Evolutionary conservation across 1,284 basidiomycete species (phyloP), one percentile per base, ranked within the genome.

Genomic region (Hemileia vastatrix): DNA sequence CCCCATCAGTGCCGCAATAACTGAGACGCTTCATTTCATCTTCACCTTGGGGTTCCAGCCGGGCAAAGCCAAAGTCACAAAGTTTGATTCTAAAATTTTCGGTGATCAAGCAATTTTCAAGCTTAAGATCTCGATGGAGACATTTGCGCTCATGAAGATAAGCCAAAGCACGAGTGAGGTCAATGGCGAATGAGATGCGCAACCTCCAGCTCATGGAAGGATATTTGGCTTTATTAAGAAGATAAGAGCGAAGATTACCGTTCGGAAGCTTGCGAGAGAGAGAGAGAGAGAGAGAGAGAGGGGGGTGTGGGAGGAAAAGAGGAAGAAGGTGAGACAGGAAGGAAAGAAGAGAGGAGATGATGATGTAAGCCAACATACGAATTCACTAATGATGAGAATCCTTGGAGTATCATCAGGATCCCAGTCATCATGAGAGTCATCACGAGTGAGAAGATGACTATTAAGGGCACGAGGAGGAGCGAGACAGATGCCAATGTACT

Each of bases 1-100:
- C 90, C 2, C 88, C 87, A 72, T 96, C 93, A 0, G 93, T 97
- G 15, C 93, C 93, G 70, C 94, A 97, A 78, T 94, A 96, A 0
- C 90, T 95, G 70, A 97, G 84, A 19, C 91, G 82, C 71, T 87
- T 87, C 76, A 84, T 85, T 76, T 98, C 93, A 64, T 93, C 90
- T 58, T 85, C 87, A 71, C 89, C 93, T 32, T 90, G 82, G 0
- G 90, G 90, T 0, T 90, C 90, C 70, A 97, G 95, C 44, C 91
- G 83, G 1, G 91, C 90, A 71, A 92, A 94, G 6, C 92, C 92
- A 77, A 97, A 97, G 75, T 97, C 94, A 40, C 91, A 94, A 69
- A 96, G 86, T 79, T 97, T 98, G 75, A 97, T 82, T 51, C 94
- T 84, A 27, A 91, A 88, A 72, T 97, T 96, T 43, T 86, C 80